Base-by-base conservation (phyloP, 2,329 filamentous ascomycete species). In the Westerdykella aurantiaca region DNA sequence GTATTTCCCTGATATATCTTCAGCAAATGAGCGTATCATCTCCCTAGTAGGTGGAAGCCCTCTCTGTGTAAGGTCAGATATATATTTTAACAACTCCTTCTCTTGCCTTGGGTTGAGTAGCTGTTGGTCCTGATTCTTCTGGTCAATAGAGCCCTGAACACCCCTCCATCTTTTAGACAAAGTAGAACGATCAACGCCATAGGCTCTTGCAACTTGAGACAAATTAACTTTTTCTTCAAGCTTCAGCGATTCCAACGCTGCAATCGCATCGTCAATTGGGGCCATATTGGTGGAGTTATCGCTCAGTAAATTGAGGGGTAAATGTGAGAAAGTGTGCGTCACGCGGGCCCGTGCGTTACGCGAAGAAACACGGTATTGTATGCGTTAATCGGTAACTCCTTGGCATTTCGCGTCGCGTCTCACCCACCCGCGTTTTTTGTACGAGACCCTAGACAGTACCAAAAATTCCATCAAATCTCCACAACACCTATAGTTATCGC, bases 11-110 rank as follows among this genome's bases (percentile, higher is more conserved):
- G 45, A 43, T 9, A 57, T 42, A n/a, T 43, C 6, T 34, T 40
- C 39, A 6, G 49, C 46, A 43, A 56, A 51, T 35, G 44, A 47
- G 35, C 17, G 21, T 39, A 55, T 40, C 33, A 55, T 52, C 31
- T 43, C 34, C 44, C 41, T 41, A 21, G 49, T 52, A 48, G 46
- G 52, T 37, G 45, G 50, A 13, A 57, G 35, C n/a, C 43, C 33
- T 41, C 38, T 22, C 14, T 42, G 37, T 21, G 34, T 44, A 37
- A 56, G 44, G n/a, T 31, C 25, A 13, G 52, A 38, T 16, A 58
- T 56, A 37, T 57, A 53, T n/a, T 41, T 21, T 41, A 53, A 25
- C 48, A 58, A 52, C 45, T 48, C 41, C 13, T 14, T 18, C 34
- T 55, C 48, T 34, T 51, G 37, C 31, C 12, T 17, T 12, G 17